Conservation (phyloP, 768 basidiomycete genomes). For the Pisolithus albus region DNA sequence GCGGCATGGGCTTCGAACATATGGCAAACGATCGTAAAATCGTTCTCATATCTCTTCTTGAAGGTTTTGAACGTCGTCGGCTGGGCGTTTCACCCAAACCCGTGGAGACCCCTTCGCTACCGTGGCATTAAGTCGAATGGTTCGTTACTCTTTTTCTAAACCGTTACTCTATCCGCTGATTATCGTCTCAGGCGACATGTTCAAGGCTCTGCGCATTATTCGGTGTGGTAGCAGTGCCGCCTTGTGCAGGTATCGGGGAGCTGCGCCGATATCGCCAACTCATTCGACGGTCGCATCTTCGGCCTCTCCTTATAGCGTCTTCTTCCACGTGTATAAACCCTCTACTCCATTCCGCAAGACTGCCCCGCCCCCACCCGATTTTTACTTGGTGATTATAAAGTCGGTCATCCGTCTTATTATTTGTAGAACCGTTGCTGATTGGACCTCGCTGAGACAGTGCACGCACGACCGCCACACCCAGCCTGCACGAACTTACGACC, state of each 20-base stretch:
- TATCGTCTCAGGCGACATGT: conserved; percentile 50
- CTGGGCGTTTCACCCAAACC: conserved; percentile 12
- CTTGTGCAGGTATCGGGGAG: conserved; percentile 27
- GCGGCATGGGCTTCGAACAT: conserved; percentile 1
- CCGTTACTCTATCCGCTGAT: conserved; percentile 2
- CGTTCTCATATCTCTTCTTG: conserved; percentile 10
- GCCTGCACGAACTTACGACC: conserved; percentile 65
- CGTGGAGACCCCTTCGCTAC: conserved; percentile 59
- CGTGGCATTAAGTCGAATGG: conserved; percentile 50
- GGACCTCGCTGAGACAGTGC: conserved; percentile 44
- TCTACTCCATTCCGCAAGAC: conserved; percentile 78
- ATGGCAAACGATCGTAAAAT: neutral
- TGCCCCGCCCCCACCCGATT: conserved; percentile 74
- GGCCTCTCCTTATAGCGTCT: conserved; percentile 65
- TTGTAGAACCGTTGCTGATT: neutral
- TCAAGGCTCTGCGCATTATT: conserved; percentile 64
- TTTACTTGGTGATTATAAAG: conserved; percentile 82
- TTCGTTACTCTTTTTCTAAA: conserved; percentile 24
- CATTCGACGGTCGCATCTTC: neutral
- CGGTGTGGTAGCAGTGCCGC: conserved; percentile 55
- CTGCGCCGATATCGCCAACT: neutral
- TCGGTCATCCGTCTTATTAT: conserved; percentile 31
- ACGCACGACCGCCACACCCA: conserved; percentile 74
- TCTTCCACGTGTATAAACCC: conserved; percentile 91
- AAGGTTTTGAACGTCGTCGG: conserved; percentile 3